Evolutionary conservation across 176 grass and related monocot species (phyloP).

Genomic region (Leersia perrieri): DNA sequence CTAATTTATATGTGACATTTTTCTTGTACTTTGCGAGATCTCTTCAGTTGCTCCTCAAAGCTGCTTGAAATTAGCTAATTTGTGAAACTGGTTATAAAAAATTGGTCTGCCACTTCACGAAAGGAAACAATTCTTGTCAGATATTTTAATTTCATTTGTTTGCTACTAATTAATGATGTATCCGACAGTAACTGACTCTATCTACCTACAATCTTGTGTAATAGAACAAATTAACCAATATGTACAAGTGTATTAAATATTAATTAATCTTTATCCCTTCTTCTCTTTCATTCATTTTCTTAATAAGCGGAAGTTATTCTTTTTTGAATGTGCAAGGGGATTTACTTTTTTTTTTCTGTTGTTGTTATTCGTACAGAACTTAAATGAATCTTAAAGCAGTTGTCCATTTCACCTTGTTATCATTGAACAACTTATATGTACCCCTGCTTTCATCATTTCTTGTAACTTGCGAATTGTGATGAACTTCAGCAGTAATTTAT

Average conservation of each 20-base stretch:
- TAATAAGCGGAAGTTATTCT: background rate
- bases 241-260: background rate
- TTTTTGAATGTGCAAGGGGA: background rate
- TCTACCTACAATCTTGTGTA: background rate
- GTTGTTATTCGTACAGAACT: background rate
- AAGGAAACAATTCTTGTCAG: background rate
- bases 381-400: background rate
- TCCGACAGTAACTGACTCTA: background rate
- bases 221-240: background rate
- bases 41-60: background rate
- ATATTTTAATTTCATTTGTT: background rate
- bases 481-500: background rate
- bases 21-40: background rate
- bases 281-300: background rate
- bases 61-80: constrained; percentile 14
- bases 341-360: background rate
- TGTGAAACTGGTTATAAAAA: background rate
- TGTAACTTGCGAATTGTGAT: background rate
- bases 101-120: background rate
- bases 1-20: constrained; percentile 9
- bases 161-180: background rate
- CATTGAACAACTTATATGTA: no score
- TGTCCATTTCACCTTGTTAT: background rate
- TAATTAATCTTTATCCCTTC: background rate
- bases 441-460: background rate